A percentile compares a stretch with the other conserved stretches of the same genome.
Conservation (phyloP, 345 rosid genomes). For the Brassica carinata region DNA sequence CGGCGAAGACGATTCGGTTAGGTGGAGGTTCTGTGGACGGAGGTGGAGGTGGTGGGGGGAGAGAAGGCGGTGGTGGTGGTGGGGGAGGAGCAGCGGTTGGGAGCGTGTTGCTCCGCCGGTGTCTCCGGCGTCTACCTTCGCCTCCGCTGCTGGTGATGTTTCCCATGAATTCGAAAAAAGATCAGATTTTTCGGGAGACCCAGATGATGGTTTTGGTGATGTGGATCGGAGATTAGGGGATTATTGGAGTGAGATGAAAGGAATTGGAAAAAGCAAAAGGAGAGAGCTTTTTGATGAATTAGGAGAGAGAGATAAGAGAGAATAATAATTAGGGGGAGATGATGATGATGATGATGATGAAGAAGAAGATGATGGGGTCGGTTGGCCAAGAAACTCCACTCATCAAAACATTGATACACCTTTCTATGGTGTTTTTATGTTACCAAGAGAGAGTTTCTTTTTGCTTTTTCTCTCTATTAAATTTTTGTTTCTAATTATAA, state of each 20-base stretch:
- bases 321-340: slow-evolving; percentile 22
- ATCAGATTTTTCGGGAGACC: neutral
- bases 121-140: slow-evolving; percentile 56
- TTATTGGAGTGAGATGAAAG: slow-evolving; percentile 26
- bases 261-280: neutral
- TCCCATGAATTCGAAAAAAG: slow-evolving; percentile 77
- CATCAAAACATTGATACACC: slow-evolving; percentile 5
- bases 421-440: slow-evolving; percentile 17
- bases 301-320: slow-evolving; percentile 29
- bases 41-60: slow-evolving; percentile 24
- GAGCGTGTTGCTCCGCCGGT: slow-evolving; percentile 49
- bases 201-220: slow-evolving; percentile 11
- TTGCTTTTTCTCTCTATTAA: too few relatives aligned
- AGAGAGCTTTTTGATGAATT: slow-evolving; percentile 9
- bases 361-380: slow-evolving; percentile 44
- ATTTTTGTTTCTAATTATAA: too few relatives aligned
- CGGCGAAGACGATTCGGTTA: slow-evolving; percentile 76
- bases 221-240: slow-evolving; percentile 28
- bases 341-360: too few relatives aligned
- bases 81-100: slow-evolving; percentile 45
- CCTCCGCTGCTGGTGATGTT: slow-evolving; percentile 62
- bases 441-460: neutral
- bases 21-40: slow-evolving; percentile 72
- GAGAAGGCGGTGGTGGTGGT: too few relatives aligned
- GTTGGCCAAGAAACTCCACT: slow-evolving; percentile 58